Evolutionary conservation across 2,329 filamentous ascomycete species (phyloP).

Genomic region (Alternaria dauci): DNA sequence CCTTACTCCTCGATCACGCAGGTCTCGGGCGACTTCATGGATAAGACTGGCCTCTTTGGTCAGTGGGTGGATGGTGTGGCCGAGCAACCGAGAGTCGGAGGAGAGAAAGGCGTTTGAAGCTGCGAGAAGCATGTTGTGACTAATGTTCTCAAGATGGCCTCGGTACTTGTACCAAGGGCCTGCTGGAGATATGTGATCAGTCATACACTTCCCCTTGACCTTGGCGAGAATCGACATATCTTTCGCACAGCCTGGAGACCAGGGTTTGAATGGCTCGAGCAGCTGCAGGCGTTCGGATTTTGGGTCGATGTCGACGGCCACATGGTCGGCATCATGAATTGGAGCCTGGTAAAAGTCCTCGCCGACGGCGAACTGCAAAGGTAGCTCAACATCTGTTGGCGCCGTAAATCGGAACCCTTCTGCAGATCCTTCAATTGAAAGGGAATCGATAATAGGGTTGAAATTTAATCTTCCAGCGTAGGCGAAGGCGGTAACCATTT

Average conservation of each 20-base stretch:
- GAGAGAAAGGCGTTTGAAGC: constrained; percentile 43
- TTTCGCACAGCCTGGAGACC: constrained; percentile 32
- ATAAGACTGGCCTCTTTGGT: constrained; percentile 31
- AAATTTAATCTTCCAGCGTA: neutral
- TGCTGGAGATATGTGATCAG: constrained; percentile 53
- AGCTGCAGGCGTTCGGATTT: constrained; percentile 38
- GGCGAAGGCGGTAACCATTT: constrained; percentile 10
- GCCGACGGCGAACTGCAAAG: constrained; percentile 32
- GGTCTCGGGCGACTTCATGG: constrained; percentile 37
- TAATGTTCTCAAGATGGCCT: constrained; percentile 53
- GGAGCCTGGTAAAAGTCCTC: constrained; percentile 39
- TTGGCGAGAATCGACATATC: constrained; percentile 17
- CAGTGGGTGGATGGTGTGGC: constrained; percentile 18
- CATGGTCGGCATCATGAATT: constrained; percentile 22
- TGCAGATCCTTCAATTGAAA: constrained; percentile 17
- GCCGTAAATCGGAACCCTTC: constrained; percentile 36
- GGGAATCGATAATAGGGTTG: constrained; percentile 1
- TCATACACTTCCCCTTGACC: constrained; percentile 51
- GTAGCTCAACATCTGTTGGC: constrained; percentile 39
- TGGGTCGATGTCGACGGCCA: constrained; percentile 38
- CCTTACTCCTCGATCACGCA: constrained; percentile 27
- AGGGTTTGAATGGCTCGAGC: constrained; percentile 29
- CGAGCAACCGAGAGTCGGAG: constrained; percentile 30
- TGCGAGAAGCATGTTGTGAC: constrained; percentile 49
- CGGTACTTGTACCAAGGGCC: constrained; percentile 52